These are phyloP conservation scores for Torrubiellomyces zombiae DNA, from an alignment of 2,329 filamentous ascomycete species.

Conservation along the genomic window DNA sequence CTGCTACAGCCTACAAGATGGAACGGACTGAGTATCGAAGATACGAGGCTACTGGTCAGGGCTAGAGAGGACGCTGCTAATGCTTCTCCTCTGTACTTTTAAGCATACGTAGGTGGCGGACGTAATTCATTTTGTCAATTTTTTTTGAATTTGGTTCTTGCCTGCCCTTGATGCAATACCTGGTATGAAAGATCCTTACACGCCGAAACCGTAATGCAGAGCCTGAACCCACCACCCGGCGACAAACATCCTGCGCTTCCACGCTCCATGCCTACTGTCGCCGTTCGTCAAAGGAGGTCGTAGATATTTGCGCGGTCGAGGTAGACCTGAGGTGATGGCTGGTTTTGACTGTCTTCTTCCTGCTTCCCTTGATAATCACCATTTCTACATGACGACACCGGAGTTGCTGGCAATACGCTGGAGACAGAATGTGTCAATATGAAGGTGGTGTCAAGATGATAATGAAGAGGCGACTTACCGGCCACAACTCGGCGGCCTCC, in stretches of 20 bases:
- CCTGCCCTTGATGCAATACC: conserved; percentile 32
- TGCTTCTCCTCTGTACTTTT: too few species aligned
- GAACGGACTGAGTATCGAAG: too few species aligned
- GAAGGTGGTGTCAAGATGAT: conserved; percentile 16
- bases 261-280: too few species aligned
- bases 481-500: conserved; percentile 99
- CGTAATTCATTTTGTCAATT: too few species aligned
- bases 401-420: conserved; percentile 99
- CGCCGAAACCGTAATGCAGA: conserved; percentile 37
- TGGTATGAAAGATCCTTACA: conserved; percentile 36
- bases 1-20: too few species aligned
- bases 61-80: too few species aligned
- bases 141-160: conserved; percentile 7
- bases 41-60: too few species aligned
- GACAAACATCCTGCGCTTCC: too few species aligned
- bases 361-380: conserved; percentile 9
- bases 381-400: conserved; percentile 95
- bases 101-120: too few species aligned
- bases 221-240: too few species aligned
- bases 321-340: conserved; percentile 4
- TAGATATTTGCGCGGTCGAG: too few species aligned
- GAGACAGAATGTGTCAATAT: conserved; percentile 1
- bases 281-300: too few species aligned
- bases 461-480: conserved; percentile 52
- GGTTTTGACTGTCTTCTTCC: conserved; percentile 10